phyloP scores from a whole-genome alignment of 768 basidiomycete genomes.

The Boletus vinaceobasis region DNA sequence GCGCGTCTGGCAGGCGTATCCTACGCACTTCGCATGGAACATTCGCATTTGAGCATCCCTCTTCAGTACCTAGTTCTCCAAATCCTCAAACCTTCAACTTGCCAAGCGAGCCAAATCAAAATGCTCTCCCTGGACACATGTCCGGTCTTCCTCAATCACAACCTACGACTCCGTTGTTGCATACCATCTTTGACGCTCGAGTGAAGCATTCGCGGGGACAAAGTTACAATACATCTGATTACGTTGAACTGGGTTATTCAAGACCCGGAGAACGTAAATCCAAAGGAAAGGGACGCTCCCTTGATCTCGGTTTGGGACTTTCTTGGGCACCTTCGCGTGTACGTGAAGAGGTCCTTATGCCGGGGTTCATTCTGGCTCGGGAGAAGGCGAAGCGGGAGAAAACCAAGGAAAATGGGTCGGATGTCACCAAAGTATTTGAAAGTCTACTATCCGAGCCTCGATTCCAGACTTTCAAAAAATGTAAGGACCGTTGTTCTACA shows the following conservation, averaged over 20 bases:
- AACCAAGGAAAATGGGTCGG: slow-evolving; percentile 18
- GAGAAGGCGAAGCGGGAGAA: slow-evolving; percentile 26
- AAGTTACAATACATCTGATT: slow-evolving; percentile 27
- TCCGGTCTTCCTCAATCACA: slow-evolving; percentile 11
- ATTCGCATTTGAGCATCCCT: slow-evolving; percentile 68
- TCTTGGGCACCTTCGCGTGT: slow-evolving; percentile 71
- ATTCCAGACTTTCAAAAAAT: slow-evolving; percentile 53
- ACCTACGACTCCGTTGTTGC: slow-evolving; percentile 17
- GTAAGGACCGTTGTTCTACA: slow-evolving; percentile 40
- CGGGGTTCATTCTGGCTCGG: slow-evolving; percentile 31
- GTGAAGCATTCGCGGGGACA: slow-evolving; percentile 24
- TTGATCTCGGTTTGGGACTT: slow-evolving; percentile 67
- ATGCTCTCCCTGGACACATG: not conserved
- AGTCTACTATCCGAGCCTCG: slow-evolving; percentile 33
- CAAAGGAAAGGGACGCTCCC: slow-evolving; percentile 60
- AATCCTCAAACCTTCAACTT: slow-evolving; percentile 18
- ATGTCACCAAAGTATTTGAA: slow-evolving; percentile 39
- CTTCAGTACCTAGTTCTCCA: slow-evolving; percentile 45
- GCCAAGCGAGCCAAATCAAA: slow-evolving; percentile 12
- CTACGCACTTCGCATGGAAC: slow-evolving; percentile 49
- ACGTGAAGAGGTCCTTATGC: slow-evolving; percentile 63
- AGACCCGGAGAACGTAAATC: slow-evolving; percentile 19
- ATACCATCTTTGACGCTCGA: slow-evolving; percentile 33
- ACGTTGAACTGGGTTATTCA: slow-evolving; percentile 11
- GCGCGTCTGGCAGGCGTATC: slow-evolving; percentile 43